Evolutionary conservation across 2,329 filamentous ascomycete genomes (phyloP), one percentile per base, ranked within the genome.

Genomic region (Fusarium kyushuense): DNA sequence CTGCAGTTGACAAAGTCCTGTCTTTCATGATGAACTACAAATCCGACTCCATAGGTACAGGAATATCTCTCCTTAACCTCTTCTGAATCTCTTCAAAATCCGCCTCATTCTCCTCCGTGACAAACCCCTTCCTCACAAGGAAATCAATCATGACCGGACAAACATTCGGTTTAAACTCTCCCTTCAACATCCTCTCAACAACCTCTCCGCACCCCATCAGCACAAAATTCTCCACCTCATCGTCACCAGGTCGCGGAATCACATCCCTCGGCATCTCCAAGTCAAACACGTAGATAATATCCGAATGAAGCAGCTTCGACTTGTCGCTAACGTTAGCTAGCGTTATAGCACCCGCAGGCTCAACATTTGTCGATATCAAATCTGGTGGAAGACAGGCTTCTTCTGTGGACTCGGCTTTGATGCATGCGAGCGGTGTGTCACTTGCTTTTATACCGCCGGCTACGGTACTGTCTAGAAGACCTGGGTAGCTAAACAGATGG

Each of bases 91-190:
- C 89, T 46, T 91, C 81, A 75, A 90, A 96, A 68, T 92, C 85
- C 54, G 81, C 81, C 79, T 96, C 92, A 58, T 88, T 90, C 75
- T 93, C 92, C 1, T 86, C 79, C 2, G 89, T 94, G 61, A 96
- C 75, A 49, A 93, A 82, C 0, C 92, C 92, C 77, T 94, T 92
- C 25, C 93, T 81, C 45, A 96, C 81, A 71, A 96, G 88, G 77
- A 97, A 97, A 74, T 96, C 93, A 47, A 96, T 83, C 80, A 95
- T 82, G 47, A 95, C 89, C 30, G 91, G 76, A 27, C 91, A 89
- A 71, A 92, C 93, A 73, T 96, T 96, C 0, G 93, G 90, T 82
- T 97, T 97, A 81, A 96, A 97, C 76, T 93, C 88, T 5, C 89
- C 89, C 17, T 81, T 82, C 19, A 83, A 79, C 81, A 97, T 82